A percentile compares a stretch with the other conserved stretches of the same genome.
These are phyloP conservation scores for Cladobotryum mycophilum DNA, from an alignment of 2,329 filamentous ascomycete species.

Conservation along the genomic window DNA sequence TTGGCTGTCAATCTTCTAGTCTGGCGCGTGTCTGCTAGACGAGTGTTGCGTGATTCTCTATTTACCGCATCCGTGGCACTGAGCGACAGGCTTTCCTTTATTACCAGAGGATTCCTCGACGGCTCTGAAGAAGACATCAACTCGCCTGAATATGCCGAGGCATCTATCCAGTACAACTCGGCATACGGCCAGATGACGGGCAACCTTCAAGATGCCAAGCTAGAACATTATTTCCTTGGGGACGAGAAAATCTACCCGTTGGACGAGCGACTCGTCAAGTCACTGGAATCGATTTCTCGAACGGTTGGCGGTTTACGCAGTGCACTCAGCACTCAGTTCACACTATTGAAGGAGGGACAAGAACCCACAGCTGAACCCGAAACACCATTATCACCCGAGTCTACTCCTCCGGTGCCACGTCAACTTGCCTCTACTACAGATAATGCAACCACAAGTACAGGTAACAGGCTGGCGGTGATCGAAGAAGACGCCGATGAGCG, in stretches of 20 bases:
- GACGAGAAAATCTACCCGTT: slow-evolving; percentile 72
- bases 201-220: slow-evolving; percentile 76
- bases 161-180: slow-evolving; percentile 57
- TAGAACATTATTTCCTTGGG: slow-evolving; percentile 79
- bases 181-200: slow-evolving; percentile 66
- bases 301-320: slow-evolving; percentile 86
- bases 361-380: background rate
- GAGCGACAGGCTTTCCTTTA: slow-evolving; percentile 73
- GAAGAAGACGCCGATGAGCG: slow-evolving; percentile 51
- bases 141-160: slow-evolving; percentile 56
- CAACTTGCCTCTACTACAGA: slow-evolving; percentile 13
- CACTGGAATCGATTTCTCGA: slow-evolving; percentile 77
- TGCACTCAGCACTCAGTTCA: slow-evolving; percentile 83
- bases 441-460: slow-evolving; percentile 31
- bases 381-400: background rate
- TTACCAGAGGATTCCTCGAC: slow-evolving; percentile 76
- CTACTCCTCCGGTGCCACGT: slow-evolving; percentile 13
- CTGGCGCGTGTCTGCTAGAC: slow-evolving; percentile 71
- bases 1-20: slow-evolving; percentile 71
- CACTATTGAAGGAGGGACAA: slow-evolving; percentile 62
- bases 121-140: slow-evolving; percentile 74
- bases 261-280: slow-evolving; percentile 74
- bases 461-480: slow-evolving; percentile 53
- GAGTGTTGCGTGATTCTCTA: slow-evolving; percentile 66
- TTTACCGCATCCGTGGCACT: slow-evolving; percentile 66